Evolutionary conservation across 306 rosid species (phyloP).

Genomic region (Trifolium subterraneum): DNA sequence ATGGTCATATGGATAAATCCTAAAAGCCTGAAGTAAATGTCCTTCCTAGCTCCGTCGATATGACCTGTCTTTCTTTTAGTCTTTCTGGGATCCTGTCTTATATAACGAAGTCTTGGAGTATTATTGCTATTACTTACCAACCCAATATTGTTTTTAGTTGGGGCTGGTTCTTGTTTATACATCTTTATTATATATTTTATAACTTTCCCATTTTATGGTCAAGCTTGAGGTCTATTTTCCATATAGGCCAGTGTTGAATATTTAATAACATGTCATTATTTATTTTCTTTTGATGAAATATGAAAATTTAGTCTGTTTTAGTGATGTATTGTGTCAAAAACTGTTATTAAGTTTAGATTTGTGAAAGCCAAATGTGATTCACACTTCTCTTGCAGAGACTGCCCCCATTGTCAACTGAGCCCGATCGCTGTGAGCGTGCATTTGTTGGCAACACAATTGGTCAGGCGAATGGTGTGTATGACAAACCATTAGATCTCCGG

Average conservation of each 20-base stretch:
- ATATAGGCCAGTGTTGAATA: background rate
- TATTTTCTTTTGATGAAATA: slow-evolving; percentile 9
- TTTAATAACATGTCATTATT: background rate
- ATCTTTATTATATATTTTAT: background rate
- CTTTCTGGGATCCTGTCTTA: background rate
- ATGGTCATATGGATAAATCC: background rate
- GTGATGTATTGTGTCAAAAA: slow-evolving; percentile 1
- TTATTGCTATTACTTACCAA: background rate
- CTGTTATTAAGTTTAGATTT: slow-evolving; percentile 25
- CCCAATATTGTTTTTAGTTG: background rate
- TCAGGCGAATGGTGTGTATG: slow-evolving; percentile 95
- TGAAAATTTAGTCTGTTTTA: background rate
- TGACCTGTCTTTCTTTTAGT: background rate
- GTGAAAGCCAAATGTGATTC: slow-evolving; percentile 28
- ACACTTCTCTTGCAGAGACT: slow-evolving; percentile 66
- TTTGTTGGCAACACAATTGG: slow-evolving; percentile 92
- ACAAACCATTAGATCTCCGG: slow-evolving; percentile 91
- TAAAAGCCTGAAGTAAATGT: background rate
- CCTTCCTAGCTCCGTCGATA: background rate
- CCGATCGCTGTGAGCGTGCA: slow-evolving; percentile 87
- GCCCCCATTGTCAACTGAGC: slow-evolving; percentile 92
- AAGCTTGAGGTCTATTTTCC: background rate
- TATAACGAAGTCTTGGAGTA: background rate
- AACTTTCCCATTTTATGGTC: background rate
- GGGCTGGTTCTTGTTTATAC: background rate